phyloP scores from a whole-genome alignment of 805 yeast genomes.

The Yarrowia divulgata region DNA sequence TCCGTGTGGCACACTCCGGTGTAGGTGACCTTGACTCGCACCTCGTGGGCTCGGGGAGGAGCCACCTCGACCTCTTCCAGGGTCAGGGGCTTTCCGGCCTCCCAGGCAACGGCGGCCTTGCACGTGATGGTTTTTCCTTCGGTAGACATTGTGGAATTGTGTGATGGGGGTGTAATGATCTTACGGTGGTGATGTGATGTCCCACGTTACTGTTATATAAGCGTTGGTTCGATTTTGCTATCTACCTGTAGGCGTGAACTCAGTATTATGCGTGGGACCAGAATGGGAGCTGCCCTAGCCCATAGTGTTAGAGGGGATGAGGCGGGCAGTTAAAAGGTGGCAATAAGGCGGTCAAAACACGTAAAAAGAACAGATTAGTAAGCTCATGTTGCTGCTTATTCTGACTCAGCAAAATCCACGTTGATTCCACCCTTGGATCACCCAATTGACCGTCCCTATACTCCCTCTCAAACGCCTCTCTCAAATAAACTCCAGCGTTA shows the following conservation, averaged over 20 bases:
- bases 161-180: not conserved
- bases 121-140: slow-evolving; percentile 53
- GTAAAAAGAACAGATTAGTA: no score
- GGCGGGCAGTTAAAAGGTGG: no score
- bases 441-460: no score
- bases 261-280: not conserved
- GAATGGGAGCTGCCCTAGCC: not conserved
- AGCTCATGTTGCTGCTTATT: no score
- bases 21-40: slow-evolving; percentile 82
- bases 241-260: slow-evolving; percentile 7
- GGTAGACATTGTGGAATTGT: slow-evolving; percentile 6
- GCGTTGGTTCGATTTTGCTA: slow-evolving; percentile 9
- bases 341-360: no score
- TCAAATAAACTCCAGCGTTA: not conserved
- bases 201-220: not conserved
- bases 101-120: slow-evolving; percentile 98
- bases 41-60: slow-evolving; percentile 97
- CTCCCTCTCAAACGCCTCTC: not conserved
- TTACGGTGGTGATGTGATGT: no score
- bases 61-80: slow-evolving; percentile 89
- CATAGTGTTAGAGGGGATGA: not conserved
- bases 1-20: slow-evolving; percentile 99
- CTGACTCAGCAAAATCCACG: no score
- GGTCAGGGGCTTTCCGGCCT: slow-evolving; percentile 74
- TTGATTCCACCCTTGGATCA: no score